Evolutionary conservation across 2,329 filamentous ascomycete species (phyloP), one percentile per base, ranked within the genome.

Genomic region (Thielaviopsis ethacetica): DNA sequence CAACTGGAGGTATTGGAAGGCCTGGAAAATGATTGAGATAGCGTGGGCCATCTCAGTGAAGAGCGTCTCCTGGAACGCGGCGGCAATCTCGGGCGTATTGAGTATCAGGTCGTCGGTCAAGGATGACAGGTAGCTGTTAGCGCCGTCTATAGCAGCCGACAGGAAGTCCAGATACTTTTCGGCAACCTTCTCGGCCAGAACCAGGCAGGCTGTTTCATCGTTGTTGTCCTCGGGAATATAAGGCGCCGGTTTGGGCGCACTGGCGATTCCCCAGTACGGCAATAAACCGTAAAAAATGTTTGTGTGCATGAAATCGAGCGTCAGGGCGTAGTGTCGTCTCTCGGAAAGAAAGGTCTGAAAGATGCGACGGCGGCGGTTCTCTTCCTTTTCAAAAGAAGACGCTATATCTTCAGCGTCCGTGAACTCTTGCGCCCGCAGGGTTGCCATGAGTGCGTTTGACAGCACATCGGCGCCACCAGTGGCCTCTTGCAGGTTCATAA

Each of bases 11-110:
- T 62, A 62, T 24, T 62, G 60, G 10, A 59, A 34, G 21, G 86
- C 75, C 63, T 88, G 78, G 64, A 91, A 87, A 24, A 89, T 72
- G 17, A 90, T 75, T 54, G 88, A 84, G 69, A 93, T 75, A 49
- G 84, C 78, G 66, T 93, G 86, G 47, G 86, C 75, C 51, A 85
- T 77, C 68, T 95, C 88, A 15, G 82, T 81, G 22, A 90, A 72
- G 26, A 83, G 72, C 5, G 77, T 82, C 58, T 77, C 76, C 24
- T 78, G 70, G 82, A 85, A 91, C 56, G 79, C 74, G 6, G 77
- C 54, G 61, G 79, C 76, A 12, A 80, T 64, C 41, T 79, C 76
- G 24, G 82, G 81, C 1, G 76, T 74, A 44, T 75, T 67, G 59
- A 78, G 63, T 12, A 73, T 67, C 41, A 68, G 66, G 21, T 80